These are phyloP conservation scores for Cymbidium sinense DNA, from an alignment of 106 monocot species.

Conservation along the genomic window DNA sequence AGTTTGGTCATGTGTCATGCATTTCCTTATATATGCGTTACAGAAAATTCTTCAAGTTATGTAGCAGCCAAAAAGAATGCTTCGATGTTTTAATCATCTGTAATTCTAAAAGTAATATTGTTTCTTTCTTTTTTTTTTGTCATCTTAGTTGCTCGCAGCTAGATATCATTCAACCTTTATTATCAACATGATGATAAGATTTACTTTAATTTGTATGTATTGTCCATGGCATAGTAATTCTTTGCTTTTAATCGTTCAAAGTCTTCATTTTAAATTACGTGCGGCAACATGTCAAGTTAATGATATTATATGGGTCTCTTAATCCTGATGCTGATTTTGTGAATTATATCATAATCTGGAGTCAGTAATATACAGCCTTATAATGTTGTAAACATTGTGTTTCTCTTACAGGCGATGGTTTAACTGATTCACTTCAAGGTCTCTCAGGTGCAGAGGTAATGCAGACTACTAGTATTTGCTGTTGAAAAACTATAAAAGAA, in stretches of 20 bases:
- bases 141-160: neutral
- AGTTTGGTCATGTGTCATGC: neutral
- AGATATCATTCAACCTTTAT: neutral
- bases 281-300: neutral
- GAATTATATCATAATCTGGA: neutral
- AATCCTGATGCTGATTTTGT: neutral
- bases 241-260: neutral
- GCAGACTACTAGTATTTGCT: neutral
- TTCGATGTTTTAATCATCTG: neutral
- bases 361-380: neutral
- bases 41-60: neutral
- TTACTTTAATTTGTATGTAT: neutral
- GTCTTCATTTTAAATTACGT: neutral
- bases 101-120: neutral
- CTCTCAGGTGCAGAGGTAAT: conserved; percentile 74
- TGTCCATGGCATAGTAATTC: neutral
- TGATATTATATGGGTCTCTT: neutral
- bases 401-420: conserved; percentile 63
- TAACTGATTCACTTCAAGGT: conserved; percentile 79
- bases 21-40: neutral
- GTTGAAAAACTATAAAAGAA: neutral
- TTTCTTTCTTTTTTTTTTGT: neutral
- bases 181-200: neutral
- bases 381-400: conserved; percentile 3
- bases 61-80: neutral